phyloP scores from a whole-genome alignment of 1,284 basidiomycete species.

The Tilletia setariae region DNA sequence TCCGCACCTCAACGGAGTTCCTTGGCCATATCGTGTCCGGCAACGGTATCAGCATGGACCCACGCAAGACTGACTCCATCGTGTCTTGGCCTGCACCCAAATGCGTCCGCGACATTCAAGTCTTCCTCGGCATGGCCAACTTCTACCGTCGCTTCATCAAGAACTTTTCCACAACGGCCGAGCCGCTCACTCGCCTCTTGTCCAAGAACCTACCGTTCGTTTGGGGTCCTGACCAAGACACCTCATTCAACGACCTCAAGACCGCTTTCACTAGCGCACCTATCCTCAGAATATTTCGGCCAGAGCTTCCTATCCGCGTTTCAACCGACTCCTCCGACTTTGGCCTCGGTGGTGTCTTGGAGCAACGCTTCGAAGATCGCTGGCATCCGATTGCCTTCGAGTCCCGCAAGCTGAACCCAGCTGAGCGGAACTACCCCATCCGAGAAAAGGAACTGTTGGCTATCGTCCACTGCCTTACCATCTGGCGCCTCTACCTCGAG shows the following conservation, averaged over 20 bases:
- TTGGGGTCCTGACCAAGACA: not conserved
- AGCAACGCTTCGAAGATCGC: constrained; percentile 15
- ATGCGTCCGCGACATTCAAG: constrained; percentile 33
- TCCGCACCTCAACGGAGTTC: constrained; percentile 53
- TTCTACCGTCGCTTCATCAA: constrained; percentile 21
- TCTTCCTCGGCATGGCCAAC: constrained; percentile 21
- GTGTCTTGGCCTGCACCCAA: constrained; percentile 56
- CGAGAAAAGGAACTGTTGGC: constrained; percentile 58
- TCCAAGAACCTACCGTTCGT: constrained; percentile 15
- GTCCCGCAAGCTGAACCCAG: constrained; percentile 30
- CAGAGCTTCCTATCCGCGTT: constrained; percentile 16
- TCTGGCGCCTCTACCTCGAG: constrained; percentile 55
- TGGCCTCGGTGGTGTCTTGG: constrained; percentile 19
- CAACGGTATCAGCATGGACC: constrained; percentile 56
- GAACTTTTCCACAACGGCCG: constrained; percentile 6
- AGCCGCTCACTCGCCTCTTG: constrained; percentile 15
- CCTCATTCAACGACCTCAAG: constrained; percentile 18
- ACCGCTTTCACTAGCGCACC: constrained; percentile 16
- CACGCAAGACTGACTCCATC: constrained; percentile 56
- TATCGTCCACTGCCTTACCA: constrained; percentile 33
- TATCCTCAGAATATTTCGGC: constrained; percentile 14
- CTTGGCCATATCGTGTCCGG: constrained; percentile 56
- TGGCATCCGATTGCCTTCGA: constrained; percentile 25
- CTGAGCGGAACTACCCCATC: no score
- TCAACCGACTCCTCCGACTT: no score